These are phyloP conservation scores for Cryphonectria naterciae DNA, from an alignment of 2,329 filamentous ascomycete species.

Conservation along the genomic window DNA sequence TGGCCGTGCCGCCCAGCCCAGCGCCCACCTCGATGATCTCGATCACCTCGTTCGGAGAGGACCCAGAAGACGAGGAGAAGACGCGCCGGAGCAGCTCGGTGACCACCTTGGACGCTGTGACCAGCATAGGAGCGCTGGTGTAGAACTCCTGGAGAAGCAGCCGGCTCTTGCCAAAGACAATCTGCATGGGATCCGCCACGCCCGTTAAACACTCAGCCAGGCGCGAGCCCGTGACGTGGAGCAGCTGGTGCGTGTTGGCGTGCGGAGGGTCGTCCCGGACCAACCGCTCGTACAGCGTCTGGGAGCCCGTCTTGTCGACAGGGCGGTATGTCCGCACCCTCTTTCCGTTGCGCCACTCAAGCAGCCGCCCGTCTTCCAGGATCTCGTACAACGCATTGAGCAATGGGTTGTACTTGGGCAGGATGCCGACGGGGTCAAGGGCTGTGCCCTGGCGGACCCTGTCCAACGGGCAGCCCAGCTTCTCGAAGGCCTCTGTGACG, in stretches of 20 bases:
- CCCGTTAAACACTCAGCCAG: conserved; percentile 46
- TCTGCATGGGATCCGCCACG: conserved; percentile 38
- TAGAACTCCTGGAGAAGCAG: conserved; percentile 43
- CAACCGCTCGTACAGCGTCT: conserved; percentile 15
- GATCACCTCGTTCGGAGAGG: conserved; percentile 29
- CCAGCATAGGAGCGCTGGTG: conserved; percentile 34
- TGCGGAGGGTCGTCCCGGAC: conserved; percentile 36
- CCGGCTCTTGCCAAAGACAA: conserved; percentile 43
- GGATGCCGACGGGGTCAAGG: background rate
- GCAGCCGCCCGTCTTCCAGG: conserved; percentile 6
- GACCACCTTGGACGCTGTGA: conserved; percentile 28
- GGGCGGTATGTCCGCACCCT: background rate
- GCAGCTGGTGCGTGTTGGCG: conserved; percentile 37
- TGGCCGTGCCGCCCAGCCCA: conserved; percentile 48
- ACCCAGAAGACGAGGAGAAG: conserved; percentile 2
- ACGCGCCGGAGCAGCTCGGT: conserved; percentile 26
- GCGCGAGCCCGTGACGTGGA: conserved; percentile 37
- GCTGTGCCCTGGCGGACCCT: background rate
- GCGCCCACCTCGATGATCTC: conserved; percentile 48
- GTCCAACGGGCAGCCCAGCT: conserved; percentile 35
- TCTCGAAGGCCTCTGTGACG: conserved; percentile 37
- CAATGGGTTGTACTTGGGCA: conserved; percentile 13
- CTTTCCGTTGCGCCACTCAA: background rate
- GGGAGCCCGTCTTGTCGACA: conserved; percentile 27
- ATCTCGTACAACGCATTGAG: conserved; percentile 14